Base-by-base conservation (phyloP, 192 early-diverging fungal species). In the Chytriomyces sp. region DNA sequence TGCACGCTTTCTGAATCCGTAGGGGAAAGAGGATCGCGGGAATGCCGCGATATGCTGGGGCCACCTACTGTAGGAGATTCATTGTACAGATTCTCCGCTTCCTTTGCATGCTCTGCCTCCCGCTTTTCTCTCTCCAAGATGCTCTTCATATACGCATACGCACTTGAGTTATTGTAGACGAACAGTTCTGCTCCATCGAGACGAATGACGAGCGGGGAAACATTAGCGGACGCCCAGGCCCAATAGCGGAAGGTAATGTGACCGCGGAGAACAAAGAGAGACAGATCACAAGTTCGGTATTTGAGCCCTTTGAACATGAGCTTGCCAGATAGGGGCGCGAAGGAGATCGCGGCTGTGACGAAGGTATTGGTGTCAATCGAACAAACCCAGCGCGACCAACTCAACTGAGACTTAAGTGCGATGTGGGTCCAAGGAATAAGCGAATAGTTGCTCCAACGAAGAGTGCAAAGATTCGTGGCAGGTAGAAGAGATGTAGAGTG, bases 181-280 rank as follows among this genome's bases (percentile, higher is more conserved):
- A 93, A 93, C 83, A 88, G 89, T 63, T 94, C 93, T 4, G 93
- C 70, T 3, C 93, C 93, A 30, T 93, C 87, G 5, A 94, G 62
- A 26, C 86, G 80, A 63, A 89, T 82, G 39, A 77, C 79, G 52
- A 93, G 82, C 19, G 91, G 80, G 60, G 88, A 90, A 49, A 49
- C 44, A 12, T 39, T 41, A 22, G 44, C 39, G 3, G 57, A 52
- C 19, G 65, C 36, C 6, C 56, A 33, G 33, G 31, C 49, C 93
- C 93, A 94, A 63, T 89, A 93, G 52, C 88, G 80, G 49, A 91
- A 84, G 1, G 89, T 85, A 19, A 94, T 70, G 64, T 91, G 87
- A 5, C 93, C 93, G 52, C 90, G 89, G 0, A 94, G 74, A 19
- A 92, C 83, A 10, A 69, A 72, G 57, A 93, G 80, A 1, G 91